Evolutionary conservation across 176 grass and related monocot genomes (phyloP).

Genomic region (Musa itinerans): DNA sequence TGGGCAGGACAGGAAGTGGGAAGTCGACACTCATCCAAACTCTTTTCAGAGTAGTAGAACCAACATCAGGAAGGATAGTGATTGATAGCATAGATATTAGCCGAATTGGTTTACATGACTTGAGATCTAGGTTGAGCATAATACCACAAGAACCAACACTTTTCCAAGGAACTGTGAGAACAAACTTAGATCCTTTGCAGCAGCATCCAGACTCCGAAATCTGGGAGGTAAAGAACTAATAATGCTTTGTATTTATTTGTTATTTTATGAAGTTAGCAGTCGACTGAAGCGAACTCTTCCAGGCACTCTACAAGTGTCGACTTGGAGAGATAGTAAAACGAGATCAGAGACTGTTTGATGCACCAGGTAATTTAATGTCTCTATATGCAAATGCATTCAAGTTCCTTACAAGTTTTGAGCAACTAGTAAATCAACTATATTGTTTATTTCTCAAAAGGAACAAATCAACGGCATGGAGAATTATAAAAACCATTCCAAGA

Average conservation of each 20-base stretch:
- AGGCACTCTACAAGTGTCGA: constrained; percentile 61
- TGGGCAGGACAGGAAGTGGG: constrained; percentile 79
- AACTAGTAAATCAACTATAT: too few relatives aligned
- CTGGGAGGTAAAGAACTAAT: constrained; percentile 59
- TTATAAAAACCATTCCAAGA: too few relatives aligned
- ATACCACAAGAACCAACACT: constrained; percentile 91
- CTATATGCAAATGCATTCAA: not conserved
- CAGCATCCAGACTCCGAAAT: constrained; percentile 54
- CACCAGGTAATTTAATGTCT: constrained; percentile 45
- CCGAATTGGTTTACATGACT: constrained; percentile 64
- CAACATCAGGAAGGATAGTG: constrained; percentile 52
- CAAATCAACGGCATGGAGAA: too few relatives aligned
- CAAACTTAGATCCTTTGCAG: constrained; percentile 64
- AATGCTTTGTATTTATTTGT: not conserved
- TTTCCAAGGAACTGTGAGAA: constrained; percentile 77
- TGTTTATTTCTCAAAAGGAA: too few relatives aligned
- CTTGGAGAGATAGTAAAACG: constrained; percentile 54
- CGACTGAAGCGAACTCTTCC: not conserved
- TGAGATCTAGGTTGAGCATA: constrained; percentile 70
- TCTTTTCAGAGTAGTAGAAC: constrained; percentile 84
- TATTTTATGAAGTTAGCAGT: not conserved
- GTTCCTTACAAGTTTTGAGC: not conserved
- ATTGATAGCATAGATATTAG: constrained; percentile 74
- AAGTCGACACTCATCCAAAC: constrained; percentile 94
- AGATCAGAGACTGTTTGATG: constrained; percentile 59